Evolutionary conservation across 2,329 filamentous ascomycete genomes (phyloP).

Genomic region (Myriangium duriaei): DNA sequence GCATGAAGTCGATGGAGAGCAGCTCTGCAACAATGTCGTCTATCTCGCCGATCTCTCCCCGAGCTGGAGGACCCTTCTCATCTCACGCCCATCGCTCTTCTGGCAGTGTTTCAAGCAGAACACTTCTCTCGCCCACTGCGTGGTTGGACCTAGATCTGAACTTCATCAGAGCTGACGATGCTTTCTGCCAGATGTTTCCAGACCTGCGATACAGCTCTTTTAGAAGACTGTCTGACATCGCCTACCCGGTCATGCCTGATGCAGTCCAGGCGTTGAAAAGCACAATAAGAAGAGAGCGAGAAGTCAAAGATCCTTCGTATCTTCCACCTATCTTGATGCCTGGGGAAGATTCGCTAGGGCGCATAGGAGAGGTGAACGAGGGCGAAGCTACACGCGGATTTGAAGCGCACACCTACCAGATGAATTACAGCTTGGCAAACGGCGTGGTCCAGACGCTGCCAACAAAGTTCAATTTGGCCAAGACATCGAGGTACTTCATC

Average conservation of each 20-base stretch:
- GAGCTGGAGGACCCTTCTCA: too few relatives aligned
- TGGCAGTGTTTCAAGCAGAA: background rate
- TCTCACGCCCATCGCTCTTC: slow-evolving; percentile 1
- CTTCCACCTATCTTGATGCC: slow-evolving; percentile 37
- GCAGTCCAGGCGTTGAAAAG: slow-evolving; percentile 32
- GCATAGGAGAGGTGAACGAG: slow-evolving; percentile 29
- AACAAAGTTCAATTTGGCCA: slow-evolving; percentile 27
- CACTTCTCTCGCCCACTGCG: slow-evolving; percentile 21
- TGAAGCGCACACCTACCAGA: slow-evolving; percentile 27
- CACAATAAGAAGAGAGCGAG: slow-evolving; percentile 34
- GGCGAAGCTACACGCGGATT: slow-evolving; percentile 33
- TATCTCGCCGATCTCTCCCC: background rate
- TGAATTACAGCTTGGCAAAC: slow-evolving; percentile 27
- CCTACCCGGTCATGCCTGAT: slow-evolving; percentile 29
- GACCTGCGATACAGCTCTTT: slow-evolving; percentile 27
- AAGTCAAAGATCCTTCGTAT: slow-evolving; percentile 36
- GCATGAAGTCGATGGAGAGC: slow-evolving; percentile 16
- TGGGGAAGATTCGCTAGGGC: slow-evolving; percentile 30
- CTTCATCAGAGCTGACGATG: slow-evolving; percentile 33
- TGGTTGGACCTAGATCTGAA: slow-evolving; percentile 37
- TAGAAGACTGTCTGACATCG: slow-evolving; percentile 31
- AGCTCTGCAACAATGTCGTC: background rate
- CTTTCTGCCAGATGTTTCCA: slow-evolving; percentile 32
- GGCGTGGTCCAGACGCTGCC: slow-evolving; percentile 24
- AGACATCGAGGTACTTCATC: slow-evolving; percentile 34